Conservation (phyloP, 2,329 filamentous ascomycete genomes). For the Colletotrichum gigasporum region DNA sequence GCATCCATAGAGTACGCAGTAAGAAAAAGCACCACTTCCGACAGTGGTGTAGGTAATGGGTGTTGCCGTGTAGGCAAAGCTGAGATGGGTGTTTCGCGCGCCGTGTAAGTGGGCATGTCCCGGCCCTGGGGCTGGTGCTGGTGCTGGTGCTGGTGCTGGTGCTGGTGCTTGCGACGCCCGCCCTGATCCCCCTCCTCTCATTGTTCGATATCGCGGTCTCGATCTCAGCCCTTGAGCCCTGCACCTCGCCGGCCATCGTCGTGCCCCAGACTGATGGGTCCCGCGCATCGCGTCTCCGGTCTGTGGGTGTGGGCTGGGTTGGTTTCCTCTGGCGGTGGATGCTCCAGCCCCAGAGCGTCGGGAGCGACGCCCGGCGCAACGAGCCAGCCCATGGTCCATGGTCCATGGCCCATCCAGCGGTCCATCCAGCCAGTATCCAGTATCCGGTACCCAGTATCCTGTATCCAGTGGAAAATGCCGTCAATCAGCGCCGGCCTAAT, state of each 20-base stretch:
- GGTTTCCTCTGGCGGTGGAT: conserved; percentile 1
- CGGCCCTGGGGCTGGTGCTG: no score
- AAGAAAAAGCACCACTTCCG: no score
- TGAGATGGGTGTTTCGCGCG: conserved; percentile 1
- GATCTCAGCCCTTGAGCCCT: conserved; percentile 12
- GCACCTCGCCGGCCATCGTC: background rate
- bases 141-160: no score
- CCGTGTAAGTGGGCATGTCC: no score
- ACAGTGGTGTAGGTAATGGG: no score
- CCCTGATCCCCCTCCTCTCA: background rate
- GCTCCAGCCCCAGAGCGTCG: conserved; percentile 4
- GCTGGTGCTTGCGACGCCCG: background rate
- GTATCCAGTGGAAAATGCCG: background rate
- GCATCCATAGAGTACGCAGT: no score
- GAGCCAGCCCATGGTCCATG: no score
- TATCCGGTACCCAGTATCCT: no score
- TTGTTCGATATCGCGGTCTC: conserved; percentile 31
- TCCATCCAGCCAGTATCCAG: no score
- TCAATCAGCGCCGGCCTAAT: background rate
- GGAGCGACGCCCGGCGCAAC: background rate
- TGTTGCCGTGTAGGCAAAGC: no score
- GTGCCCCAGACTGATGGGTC: conserved; percentile 15
- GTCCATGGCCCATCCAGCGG: no score
- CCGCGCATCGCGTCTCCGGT: conserved; percentile 6
- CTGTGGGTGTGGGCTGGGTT: background rate